Conservation (phyloP, 2,329 filamentous ascomycete genomes). For the Niveomyces coronatus region DNA sequence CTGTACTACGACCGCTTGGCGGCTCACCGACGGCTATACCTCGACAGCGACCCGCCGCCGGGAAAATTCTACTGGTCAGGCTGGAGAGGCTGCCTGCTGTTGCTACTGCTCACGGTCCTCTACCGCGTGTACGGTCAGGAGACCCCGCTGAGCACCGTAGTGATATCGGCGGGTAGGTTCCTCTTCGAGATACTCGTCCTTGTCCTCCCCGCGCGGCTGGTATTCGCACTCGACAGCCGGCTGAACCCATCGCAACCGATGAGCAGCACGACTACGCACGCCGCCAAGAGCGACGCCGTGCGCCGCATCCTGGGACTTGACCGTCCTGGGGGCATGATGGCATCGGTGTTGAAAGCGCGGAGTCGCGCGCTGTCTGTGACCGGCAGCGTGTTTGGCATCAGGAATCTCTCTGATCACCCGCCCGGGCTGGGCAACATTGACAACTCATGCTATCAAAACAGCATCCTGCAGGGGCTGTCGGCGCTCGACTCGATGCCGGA, state of each 20-base stretch:
- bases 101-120: conserved; percentile 23
- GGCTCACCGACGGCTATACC: conserved; percentile 21
- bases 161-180: conserved; percentile 27
- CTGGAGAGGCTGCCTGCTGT: conserved; percentile 23
- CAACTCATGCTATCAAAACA: conserved; percentile 98
- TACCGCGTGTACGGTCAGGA: conserved; percentile 25
- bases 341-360: conserved; percentile 47
- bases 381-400: conserved; percentile 29
- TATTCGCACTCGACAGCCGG: conserved; percentile 48
- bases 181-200: conserved; percentile 53
- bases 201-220: conserved; percentile 42
- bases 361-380: conserved; percentile 46
- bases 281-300: conserved; percentile 55
- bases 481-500: conserved; percentile 59
- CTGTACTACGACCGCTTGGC: conserved; percentile 27
- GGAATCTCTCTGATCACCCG: conserved; percentile 34
- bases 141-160: conserved; percentile 18
- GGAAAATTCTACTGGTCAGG: conserved; percentile 25
- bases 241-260: conserved; percentile 34
- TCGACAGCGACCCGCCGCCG: conserved; percentile 17
- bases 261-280: conserved; percentile 32
- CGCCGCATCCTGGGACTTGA: conserved; percentile 52
- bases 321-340: conserved; percentile 40
- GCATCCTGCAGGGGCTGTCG: conserved; percentile 76
- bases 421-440: conserved; percentile 80